Conservation (phyloP, 2,329 filamentous ascomycete genomes). For the Falciphora oryzae region DNA sequence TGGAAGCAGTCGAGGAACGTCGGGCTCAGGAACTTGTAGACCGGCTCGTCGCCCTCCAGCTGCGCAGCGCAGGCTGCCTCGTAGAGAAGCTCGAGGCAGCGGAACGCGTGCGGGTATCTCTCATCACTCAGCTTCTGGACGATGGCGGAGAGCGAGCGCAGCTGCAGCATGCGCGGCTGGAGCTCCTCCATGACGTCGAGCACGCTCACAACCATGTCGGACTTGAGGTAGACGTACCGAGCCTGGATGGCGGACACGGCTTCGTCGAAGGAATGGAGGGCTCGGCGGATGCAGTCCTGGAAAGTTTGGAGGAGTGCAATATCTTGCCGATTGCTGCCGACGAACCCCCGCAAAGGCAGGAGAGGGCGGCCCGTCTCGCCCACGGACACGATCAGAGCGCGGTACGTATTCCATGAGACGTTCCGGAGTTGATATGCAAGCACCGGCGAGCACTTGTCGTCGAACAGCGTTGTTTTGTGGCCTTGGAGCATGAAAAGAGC, state of each 20-base stretch:
- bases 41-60: slow-evolving; percentile 54
- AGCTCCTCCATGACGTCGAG: slow-evolving; percentile 56
- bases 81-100: slow-evolving; percentile 74
- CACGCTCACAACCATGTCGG: slow-evolving; percentile 60
- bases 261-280: slow-evolving; percentile 53
- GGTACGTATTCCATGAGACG: slow-evolving; percentile 44
- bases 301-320: slow-evolving; percentile 66
- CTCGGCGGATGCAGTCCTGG: slow-evolving; percentile 53
- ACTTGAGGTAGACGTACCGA: slow-evolving; percentile 47
- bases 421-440: slow-evolving; percentile 40
- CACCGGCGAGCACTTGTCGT: slow-evolving; percentile 31
- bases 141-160: slow-evolving; percentile 56
- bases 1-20: slow-evolving; percentile 79
- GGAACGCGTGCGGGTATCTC: slow-evolving; percentile 51
- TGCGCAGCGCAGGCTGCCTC: slow-evolving; percentile 65
- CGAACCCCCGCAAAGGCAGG: slow-evolving; percentile 39
- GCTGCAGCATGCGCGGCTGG: slow-evolving; percentile 42
- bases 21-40: slow-evolving; percentile 58
- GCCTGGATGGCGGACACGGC: slow-evolving; percentile 55
- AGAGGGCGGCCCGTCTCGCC: slow-evolving; percentile 42
- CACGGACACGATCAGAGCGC: slow-evolving; percentile 40
- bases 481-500: slow-evolving; percentile 81
- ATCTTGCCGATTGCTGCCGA: slow-evolving; percentile 32
- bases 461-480: slow-evolving; percentile 67
- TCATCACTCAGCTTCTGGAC: slow-evolving; percentile 50